Base-by-base conservation (phyloP, 176 grass and related monocot genomes). In the Phyllostachys edulis region DNA sequence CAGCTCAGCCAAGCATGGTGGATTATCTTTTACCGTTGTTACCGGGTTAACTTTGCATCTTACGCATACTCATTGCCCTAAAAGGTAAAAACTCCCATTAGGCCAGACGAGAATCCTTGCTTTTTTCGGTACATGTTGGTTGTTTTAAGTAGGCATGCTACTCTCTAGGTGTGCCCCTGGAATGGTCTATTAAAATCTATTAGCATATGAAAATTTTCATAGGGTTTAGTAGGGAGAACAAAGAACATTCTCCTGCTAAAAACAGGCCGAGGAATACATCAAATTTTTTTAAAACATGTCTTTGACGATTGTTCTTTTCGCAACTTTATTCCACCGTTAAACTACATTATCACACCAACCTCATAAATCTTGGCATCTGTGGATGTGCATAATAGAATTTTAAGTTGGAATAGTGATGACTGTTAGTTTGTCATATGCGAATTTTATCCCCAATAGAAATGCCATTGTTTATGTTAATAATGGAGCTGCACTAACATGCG, bases 11-110 rank as follows among this genome's bases (percentile, higher is more conserved):
- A 47, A 49, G 49, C 37, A 62, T 56, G 67, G 21, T 5, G n/a
- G 69, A 81, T 69, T 49, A 64, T 80, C 78, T 81, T 55, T n/a
- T n/a, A n/a, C n/a, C n/a, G n/a, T n/a, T n/a, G n/a, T 80, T 42
- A 27, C 39, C 8, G 8, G 23, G 24, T 46, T 41, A 41, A 36
- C 57, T 63, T 49, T 36, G 11, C 49, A 45, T 67, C 38, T 44
- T 1, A 41, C 56, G 26, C 23, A 56, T 76, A 16, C 20, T 42
- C 47, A 75, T 16, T 62, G 29, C 14, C 42, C 38, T 47, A 51
- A 8, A 40, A 6, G 39, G 1, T n/a, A 29, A 29, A 29, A 29
- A 29, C 29, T 29, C 1, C 29, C 29, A 29, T 74, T 83, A 2
- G 32, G 47, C 0, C 16, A 54, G 47, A 56, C 36, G 67, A 66